Evolutionary conservation across 2,329 filamentous ascomycete species (phyloP), one percentile per base, ranked within the genome.

Genomic region (Beauveria caledonica): DNA sequence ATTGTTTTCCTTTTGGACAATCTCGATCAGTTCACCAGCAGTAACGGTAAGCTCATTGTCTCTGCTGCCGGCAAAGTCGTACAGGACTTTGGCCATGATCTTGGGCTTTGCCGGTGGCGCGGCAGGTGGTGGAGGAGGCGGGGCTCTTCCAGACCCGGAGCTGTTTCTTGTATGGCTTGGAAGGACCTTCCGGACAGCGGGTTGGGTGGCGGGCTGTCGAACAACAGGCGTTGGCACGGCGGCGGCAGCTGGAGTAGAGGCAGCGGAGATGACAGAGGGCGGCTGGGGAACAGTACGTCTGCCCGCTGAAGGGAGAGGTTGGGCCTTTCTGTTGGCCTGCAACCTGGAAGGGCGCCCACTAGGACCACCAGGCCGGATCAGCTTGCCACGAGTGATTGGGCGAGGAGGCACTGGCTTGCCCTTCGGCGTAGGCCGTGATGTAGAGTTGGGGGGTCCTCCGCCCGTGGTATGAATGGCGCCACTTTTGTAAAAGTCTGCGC

Each of bases 1-100:
- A 71, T 97, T 97, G 72, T 83, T 87, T 75, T 97, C 93, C 75
- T 97, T 97, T 70, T 94, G 88, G n/a, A 95, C 83, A 69, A 99
- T 86, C 72, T 95, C 86, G 58, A 99, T 83, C 53, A 96, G 74
- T 64, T 97, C 89, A 55, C 89, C 92, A 54, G 89, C 86, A 61
- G 73, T 82, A 64, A 99, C 84, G 17, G 88, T 87, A 56, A 99
- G 80, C 74, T 97, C 92, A 66, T 95, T 96, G 61, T 87, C 84
- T 64, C 84, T 90, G 66, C 93, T 88, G 17, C 92, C 92, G 59
- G 80, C 82, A 72, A 97, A 99, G 68, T 97, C 92, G 73, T 97
- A 99, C 51, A 97, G 74, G 5, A 92, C 94, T 77, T 92, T 94
- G 68, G 89, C 95, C 66, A 87, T 90, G 29, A 90, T 85, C 72